phyloP scores from a whole-genome alignment of 208 protist species.

The Acanthamoeba royreba region DNA sequence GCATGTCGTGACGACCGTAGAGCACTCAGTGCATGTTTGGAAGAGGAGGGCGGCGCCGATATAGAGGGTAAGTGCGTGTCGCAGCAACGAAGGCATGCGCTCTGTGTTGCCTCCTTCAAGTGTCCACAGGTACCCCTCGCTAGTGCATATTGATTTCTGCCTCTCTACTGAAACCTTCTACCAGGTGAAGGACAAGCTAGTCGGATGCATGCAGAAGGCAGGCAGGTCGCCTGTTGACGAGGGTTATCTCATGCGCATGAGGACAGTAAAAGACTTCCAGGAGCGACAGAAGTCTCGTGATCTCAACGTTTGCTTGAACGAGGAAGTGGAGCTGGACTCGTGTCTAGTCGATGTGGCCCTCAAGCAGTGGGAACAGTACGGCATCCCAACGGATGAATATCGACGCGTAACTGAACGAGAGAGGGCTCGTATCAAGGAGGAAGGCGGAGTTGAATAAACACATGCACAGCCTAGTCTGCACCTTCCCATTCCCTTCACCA shows the following conservation, averaged over 20 bases:
- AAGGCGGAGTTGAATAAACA: not conserved
- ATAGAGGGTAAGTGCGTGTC: not conserved
- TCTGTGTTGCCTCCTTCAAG: not conserved
- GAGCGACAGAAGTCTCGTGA: not conserved
- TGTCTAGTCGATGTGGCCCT: not conserved
- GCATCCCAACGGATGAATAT: conserved; percentile 7
- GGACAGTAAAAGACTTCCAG: not conserved
- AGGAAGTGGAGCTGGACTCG: not conserved
- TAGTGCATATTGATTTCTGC: not conserved
- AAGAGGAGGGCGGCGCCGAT: not conserved
- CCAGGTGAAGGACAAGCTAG: conserved; percentile 4
- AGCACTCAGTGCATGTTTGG: not conserved
- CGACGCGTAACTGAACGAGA: not conserved
- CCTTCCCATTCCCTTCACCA: no score
- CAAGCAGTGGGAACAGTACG: conserved; percentile 2
- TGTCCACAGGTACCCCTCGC: not conserved
- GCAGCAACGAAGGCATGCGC: not conserved
- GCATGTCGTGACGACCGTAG: not conserved
- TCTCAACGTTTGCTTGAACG: not conserved
- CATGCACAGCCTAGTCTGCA: no score
- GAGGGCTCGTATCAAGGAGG: not conserved
- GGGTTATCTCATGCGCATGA: not conserved
- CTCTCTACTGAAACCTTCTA: not conserved
- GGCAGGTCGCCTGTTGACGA: not conserved
- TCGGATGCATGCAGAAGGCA: not conserved